Evolutionary conservation across 306 rosid species (phyloP).

Genomic region (Pyrus pyrifolia): DNA sequence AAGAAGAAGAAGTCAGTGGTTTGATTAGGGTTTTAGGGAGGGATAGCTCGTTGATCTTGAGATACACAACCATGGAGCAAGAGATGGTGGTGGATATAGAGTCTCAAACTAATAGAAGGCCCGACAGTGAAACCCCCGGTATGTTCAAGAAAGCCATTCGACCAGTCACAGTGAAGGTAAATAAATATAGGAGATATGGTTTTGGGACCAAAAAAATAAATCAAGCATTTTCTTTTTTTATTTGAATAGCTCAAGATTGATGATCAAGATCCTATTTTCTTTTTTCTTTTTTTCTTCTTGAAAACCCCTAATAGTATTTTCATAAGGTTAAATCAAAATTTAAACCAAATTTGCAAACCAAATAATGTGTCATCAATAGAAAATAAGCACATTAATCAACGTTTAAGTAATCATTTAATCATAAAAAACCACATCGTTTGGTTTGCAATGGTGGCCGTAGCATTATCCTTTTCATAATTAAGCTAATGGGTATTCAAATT

Average conservation of each 20-base stretch:
- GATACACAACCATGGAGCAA: not conserved
- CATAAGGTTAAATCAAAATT: not conserved
- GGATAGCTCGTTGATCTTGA: not conserved
- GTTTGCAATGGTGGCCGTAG: too few species aligned
- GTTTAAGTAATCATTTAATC: too few species aligned
- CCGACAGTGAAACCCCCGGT: not conserved
- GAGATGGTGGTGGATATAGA: constrained; percentile 46
- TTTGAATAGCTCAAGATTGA: not conserved
- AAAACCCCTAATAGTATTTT: not conserved
- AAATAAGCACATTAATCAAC: too few species aligned
- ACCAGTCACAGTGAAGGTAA: constrained; percentile 49
- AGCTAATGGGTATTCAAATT: not conserved
- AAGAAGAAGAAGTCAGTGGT: not conserved
- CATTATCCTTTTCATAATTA: not conserved
- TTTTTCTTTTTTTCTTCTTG: not conserved
- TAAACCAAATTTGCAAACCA: too few species aligned
- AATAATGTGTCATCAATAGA: too few species aligned
- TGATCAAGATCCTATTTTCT: not conserved
- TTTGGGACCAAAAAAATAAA: not conserved
- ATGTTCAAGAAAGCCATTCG: constrained; percentile 25
- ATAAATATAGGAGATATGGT: not conserved
- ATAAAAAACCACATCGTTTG: too few species aligned
- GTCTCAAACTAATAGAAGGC: constrained; percentile 18
- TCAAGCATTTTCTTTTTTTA: too few species aligned
- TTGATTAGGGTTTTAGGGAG: not conserved